phyloP scores from a whole-genome alignment of 768 basidiomycete species.

The Sporobolomyces phaffii region DNA sequence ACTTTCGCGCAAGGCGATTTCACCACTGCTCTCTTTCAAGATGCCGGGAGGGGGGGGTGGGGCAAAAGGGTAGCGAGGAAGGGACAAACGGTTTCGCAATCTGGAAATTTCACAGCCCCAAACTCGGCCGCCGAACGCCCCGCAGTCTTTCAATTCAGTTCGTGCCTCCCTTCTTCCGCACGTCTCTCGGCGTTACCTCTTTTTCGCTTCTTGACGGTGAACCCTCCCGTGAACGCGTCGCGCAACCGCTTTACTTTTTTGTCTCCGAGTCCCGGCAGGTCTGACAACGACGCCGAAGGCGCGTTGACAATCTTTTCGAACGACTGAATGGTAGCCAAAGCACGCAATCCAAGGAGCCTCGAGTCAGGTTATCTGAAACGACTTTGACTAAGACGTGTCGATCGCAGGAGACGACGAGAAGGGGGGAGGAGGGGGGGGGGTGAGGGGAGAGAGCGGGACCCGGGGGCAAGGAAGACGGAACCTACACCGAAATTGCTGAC shows the following conservation, averaged over 20 bases:
- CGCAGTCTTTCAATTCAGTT: constrained; percentile 27
- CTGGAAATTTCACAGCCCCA: neutral
- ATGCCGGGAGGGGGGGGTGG: no score
- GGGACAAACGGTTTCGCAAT: neutral
- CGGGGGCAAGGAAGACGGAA: constrained; percentile 24
- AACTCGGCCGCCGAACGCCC: no score
- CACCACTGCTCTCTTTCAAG: no score
- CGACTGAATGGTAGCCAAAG: constrained; percentile 54
- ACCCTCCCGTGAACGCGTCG: constrained; percentile 84
- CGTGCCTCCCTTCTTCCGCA: constrained; percentile 26
- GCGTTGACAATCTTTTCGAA: constrained; percentile 74
- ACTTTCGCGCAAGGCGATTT: no score
- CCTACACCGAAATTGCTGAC: constrained; percentile 84
- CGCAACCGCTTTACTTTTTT: constrained; percentile 86
- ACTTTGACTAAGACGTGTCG: no score
- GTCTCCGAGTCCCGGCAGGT: constrained; percentile 86
- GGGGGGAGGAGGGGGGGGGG: no score
- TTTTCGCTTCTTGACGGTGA: constrained; percentile 46
- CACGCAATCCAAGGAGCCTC: neutral
- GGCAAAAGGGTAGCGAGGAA: no score
- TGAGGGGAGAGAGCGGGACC: neutral
- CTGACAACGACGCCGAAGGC: constrained; percentile 65
- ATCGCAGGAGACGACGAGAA: no score
- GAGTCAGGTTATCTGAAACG: neutral
- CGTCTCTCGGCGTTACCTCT: constrained; percentile 28